Conservation (phyloP, 768 basidiomycete species). For the Termitomyces sp. region DNA sequence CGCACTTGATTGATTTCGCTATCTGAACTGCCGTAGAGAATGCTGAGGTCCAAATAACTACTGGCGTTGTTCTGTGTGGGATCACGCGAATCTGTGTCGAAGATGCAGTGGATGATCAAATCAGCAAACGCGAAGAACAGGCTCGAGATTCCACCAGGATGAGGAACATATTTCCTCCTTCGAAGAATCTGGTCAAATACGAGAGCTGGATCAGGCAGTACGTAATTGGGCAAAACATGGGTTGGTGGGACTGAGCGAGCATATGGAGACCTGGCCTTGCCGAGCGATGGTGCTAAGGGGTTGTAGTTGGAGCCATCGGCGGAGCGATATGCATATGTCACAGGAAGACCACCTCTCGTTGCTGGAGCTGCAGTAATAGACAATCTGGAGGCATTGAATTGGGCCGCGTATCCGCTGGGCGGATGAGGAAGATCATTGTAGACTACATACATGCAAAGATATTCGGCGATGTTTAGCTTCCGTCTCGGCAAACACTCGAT, state of each 20-base stretch:
- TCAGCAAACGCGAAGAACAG: slow-evolving; percentile 79
- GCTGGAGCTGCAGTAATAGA: background rate
- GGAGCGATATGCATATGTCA: slow-evolving; percentile 48
- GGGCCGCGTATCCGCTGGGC: slow-evolving; percentile 45
- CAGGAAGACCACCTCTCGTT: slow-evolving; percentile 3
- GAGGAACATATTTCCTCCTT: slow-evolving; percentile 40
- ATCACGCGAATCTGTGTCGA: slow-evolving; percentile 48
- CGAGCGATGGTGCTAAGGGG: slow-evolving; percentile 45
- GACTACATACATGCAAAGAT: slow-evolving; percentile 32
- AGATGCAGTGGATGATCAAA: slow-evolving; percentile 68
- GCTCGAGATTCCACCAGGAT: slow-evolving; percentile 67
- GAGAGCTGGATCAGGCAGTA: slow-evolving; percentile 59
- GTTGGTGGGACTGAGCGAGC: slow-evolving; percentile 58
- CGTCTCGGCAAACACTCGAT: slow-evolving; percentile 4
- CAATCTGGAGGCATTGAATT: background rate
- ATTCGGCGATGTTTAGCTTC: slow-evolving; percentile 5
- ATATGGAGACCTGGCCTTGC: slow-evolving; percentile 59
- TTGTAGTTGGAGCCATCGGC: slow-evolving; percentile 62
- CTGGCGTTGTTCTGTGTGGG: slow-evolving; percentile 55
- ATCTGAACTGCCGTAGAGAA: slow-evolving; percentile 63
- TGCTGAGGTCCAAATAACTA: slow-evolving; percentile 73
- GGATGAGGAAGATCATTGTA: slow-evolving; percentile 82
- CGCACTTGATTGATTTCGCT: slow-evolving; percentile 44
- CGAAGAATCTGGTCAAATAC: slow-evolving; percentile 70
- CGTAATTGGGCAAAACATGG: slow-evolving; percentile 31